Evolutionary conservation across 2,329 filamentous ascomycete genomes (phyloP).

Genomic region (Emmonsia crescens): DNA sequence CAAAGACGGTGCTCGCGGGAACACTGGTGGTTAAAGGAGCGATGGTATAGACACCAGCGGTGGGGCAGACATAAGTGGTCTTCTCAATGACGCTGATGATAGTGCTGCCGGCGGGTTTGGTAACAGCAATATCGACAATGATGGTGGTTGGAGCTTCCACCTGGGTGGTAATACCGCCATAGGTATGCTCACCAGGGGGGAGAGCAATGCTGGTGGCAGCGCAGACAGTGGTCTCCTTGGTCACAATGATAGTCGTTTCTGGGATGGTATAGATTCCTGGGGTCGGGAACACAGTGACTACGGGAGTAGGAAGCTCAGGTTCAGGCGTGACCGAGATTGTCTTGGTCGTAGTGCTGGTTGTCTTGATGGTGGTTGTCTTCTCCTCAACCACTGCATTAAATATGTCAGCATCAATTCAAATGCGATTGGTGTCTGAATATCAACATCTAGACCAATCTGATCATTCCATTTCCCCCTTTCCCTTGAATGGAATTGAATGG

Average conservation of each 20-base stretch:
- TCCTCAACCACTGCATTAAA: slow-evolving; percentile 10
- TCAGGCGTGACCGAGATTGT: slow-evolving; percentile 22
- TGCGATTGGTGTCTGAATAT: background rate
- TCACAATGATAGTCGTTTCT: slow-evolving; percentile 59
- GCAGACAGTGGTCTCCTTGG: slow-evolving; percentile 56
- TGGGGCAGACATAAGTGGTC: slow-evolving; percentile 64
- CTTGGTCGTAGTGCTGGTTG: slow-evolving; percentile 30
- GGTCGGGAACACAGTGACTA: slow-evolving; percentile 46
- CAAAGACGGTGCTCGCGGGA: slow-evolving; percentile 40
- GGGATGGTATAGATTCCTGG: slow-evolving; percentile 67
- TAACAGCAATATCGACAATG: slow-evolving; percentile 58
- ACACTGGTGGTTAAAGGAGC: slow-evolving; percentile 55
- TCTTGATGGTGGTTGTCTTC: slow-evolving; percentile 26
- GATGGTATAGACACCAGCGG: slow-evolving; percentile 65
- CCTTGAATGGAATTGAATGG: slow-evolving; percentile 15
- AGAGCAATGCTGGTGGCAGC: slow-evolving; percentile 52
- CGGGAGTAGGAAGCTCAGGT: slow-evolving; percentile 36
- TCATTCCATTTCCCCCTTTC: slow-evolving; percentile 14
- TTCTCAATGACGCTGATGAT: slow-evolving; percentile 57
- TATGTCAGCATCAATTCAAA: slow-evolving; percentile 12
- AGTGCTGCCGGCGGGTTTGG: slow-evolving; percentile 45
- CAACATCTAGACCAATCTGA: background rate
- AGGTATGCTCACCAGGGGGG: slow-evolving; percentile 54
- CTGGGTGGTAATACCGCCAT: slow-evolving; percentile 62
- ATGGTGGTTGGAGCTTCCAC: slow-evolving; percentile 57